A percentile compares a stretch with the other conserved stretches of the same genome.
Evolutionary conservation across 2,329 filamentous ascomycete species (phyloP).

Genomic region (Chalaropsis ovoidea): DNA sequence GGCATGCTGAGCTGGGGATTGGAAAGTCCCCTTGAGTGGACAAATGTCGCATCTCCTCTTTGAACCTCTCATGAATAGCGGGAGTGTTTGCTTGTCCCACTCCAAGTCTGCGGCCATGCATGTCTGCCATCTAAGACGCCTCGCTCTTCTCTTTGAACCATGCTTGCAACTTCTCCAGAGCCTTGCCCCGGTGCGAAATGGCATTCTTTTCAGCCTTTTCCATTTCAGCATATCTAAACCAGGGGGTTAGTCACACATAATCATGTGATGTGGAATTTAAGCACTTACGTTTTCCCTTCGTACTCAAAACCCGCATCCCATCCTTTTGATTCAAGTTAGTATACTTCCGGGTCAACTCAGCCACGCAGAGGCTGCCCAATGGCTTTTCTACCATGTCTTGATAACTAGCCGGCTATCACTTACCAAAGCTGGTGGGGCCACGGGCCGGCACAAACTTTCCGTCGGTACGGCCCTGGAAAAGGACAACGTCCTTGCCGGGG

Average conservation of each 20-base stretch:
- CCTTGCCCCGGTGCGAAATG: conserved; percentile 81
- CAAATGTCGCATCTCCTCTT: neutral
- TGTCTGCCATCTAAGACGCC: neutral
- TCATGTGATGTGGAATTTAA: neutral
- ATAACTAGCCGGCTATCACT: conserved; percentile 29
- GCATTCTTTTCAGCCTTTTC: conserved; percentile 76
- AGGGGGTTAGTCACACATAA: neutral
- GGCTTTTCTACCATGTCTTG: neutral
- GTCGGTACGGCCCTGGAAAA: conserved; percentile 86
- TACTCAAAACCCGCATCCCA: conserved; percentile 98
- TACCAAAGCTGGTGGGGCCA: conserved; percentile 74
- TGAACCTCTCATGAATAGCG: neutral
- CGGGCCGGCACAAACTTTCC: conserved; percentile 76
- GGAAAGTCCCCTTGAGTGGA: conserved; percentile 29
- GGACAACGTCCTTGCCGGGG: conserved; percentile 68
- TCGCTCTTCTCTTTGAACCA: conserved; percentile 55
- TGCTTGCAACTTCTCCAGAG: conserved; percentile 72
- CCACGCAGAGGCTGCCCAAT: neutral
- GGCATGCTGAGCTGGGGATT: neutral
- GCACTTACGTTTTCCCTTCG: conserved; percentile 63
- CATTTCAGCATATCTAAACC: conserved; percentile 77
- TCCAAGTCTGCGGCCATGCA: neutral
- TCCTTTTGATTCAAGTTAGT: conserved; percentile 42
- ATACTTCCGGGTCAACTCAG: neutral
- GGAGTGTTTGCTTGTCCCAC: neutral